phyloP scores from a whole-genome alignment of 306 rosid species.

The Hylodesmum podocarpum region DNA sequence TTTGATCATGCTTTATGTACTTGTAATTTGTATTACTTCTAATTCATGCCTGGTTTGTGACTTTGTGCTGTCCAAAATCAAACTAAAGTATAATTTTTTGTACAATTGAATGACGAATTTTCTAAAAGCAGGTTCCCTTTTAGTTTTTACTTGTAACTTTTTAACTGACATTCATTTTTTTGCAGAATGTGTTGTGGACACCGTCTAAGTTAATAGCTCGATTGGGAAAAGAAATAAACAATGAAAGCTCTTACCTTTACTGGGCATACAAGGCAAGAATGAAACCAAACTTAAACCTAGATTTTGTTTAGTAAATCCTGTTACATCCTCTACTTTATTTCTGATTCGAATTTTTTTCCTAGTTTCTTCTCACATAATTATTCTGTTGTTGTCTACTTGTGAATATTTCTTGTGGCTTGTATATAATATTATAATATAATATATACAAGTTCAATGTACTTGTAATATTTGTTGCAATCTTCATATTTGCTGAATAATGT shows the following conservation, averaged over 20 bases:
- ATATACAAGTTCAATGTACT: neutral
- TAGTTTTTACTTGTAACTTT: neutral
- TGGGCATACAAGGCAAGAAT: slow-evolving; percentile 87
- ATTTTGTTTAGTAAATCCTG: slow-evolving; percentile 17
- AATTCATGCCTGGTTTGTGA: neutral
- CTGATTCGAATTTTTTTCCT: neutral
- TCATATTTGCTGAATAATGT: neutral
- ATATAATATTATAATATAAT: neutral
- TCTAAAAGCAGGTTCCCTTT: neutral
- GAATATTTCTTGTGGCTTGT: neutral
- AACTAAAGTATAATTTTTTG: neutral
- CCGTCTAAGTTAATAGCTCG: slow-evolving; percentile 86
- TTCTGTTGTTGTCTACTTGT: slow-evolving; percentile 1
- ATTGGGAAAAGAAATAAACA: slow-evolving; percentile 84
- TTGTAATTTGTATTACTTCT: neutral
- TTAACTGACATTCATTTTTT: neutral
- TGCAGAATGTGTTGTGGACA: slow-evolving; percentile 76
- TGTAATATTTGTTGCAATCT: neutral
- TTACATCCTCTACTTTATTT: neutral
- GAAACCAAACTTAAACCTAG: slow-evolving; percentile 5
- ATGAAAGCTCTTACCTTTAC: slow-evolving; percentile 80
- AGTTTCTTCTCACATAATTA: neutral
- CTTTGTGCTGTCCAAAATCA: neutral
- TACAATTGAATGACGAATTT: neutral
- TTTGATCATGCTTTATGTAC: neutral